Evolutionary conservation across 179 eudicot genomes (phyloP), one percentile per base, ranked within the genome.

Genomic region (Camellia oleifera): DNA sequence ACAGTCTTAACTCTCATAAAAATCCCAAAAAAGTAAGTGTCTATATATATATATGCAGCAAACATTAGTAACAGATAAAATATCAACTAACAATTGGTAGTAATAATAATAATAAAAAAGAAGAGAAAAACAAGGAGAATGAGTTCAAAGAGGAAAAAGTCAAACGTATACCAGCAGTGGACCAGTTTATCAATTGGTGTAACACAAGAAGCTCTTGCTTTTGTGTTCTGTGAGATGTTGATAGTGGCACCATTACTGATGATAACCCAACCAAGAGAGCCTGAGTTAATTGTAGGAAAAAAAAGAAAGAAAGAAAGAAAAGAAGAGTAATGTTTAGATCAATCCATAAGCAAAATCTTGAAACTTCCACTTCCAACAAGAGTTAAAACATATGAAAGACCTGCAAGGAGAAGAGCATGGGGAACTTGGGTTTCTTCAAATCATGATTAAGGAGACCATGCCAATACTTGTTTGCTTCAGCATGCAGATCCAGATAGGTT

Each of bases 181-280:
- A 88, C 98, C 99, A 94, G 84, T 96, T 96, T 80, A 89, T 85
- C 76, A 92, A 63, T 84, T 96, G 99, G 84, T 96, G 98, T 32
- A 88, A 76, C 63, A 80, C 86, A 82, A 79, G 93, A 77, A 94
- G 85, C 81, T 92, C 92, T 85, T 91, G 99, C 79, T 92, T 96
- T 83, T 91, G 86, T 42, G 90, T 88, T 90, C 99, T 87, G 81
- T 88, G 99, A 75, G 89, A 87, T 52, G 99, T 96, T 80, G 99
- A 87, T 46, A 94, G 80, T 54, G 88, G 79, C 84, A 96, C 97
- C 99, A 96, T 91, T 74, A 91, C 79, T 4, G 99, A 92, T 74
- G 99, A 92, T 65, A 94, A 71, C 65, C 86, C 92, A 81, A 96
- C 97, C 89, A 94, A 80, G 72, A 91, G 79, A 79, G 90, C 90